Percentiles rank a stretch among this genome's conserved stretches.
Conservation (phyloP, 2,329 filamentous ascomycete genomes). For the Waltergamsia citrina region DNA sequence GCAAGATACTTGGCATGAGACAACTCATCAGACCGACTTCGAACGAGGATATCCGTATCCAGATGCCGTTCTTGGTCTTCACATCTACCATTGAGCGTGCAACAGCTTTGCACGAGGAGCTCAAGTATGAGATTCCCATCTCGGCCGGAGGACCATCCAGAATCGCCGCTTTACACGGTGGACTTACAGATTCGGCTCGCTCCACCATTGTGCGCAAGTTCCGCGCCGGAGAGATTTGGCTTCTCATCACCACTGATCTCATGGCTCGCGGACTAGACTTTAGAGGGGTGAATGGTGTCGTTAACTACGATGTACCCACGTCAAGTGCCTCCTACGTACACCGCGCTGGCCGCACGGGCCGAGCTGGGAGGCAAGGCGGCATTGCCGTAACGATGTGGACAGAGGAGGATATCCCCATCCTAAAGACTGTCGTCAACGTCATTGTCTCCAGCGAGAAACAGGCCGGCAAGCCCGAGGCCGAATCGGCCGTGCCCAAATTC, state of each 20-base stretch:
- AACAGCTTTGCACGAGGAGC: slow-evolving; percentile 75
- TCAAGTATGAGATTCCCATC: slow-evolving; percentile 87
- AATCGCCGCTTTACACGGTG: slow-evolving; percentile 84
- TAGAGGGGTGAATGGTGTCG: slow-evolving; percentile 85
- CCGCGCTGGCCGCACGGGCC: slow-evolving; percentile 81
- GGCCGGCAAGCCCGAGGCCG: slow-evolving; percentile 36
- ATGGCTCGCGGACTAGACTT: slow-evolving; percentile 91
- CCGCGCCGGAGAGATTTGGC: slow-evolving; percentile 87
- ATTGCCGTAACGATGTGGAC: slow-evolving; percentile 93
- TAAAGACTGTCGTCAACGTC: slow-evolving; percentile 89
- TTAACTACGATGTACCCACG: slow-evolving; percentile 96
- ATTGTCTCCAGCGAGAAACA: slow-evolving; percentile 77
- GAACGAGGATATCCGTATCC: slow-evolving; percentile 46
- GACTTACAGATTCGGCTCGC: slow-evolving; percentile 67
- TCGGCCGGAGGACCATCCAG: slow-evolving; percentile 77
- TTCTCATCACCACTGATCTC: slow-evolving; percentile 91
- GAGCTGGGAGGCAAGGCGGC: slow-evolving; percentile 79
- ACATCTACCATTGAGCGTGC: slow-evolving; percentile 93
- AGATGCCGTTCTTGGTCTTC: slow-evolving; percentile 89
- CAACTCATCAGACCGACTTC: slow-evolving; percentile 76
- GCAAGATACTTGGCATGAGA: slow-evolving; percentile 84
- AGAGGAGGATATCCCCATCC: slow-evolving; percentile 80
- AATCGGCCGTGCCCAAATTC: slow-evolving; percentile 68
- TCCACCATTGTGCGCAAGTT: slow-evolving; percentile 81
- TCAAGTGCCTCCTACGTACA: slow-evolving; percentile 87